phyloP scores from a whole-genome alignment of 2,329 filamentous ascomycete species.

The Aureobasidium sp. region DNA sequence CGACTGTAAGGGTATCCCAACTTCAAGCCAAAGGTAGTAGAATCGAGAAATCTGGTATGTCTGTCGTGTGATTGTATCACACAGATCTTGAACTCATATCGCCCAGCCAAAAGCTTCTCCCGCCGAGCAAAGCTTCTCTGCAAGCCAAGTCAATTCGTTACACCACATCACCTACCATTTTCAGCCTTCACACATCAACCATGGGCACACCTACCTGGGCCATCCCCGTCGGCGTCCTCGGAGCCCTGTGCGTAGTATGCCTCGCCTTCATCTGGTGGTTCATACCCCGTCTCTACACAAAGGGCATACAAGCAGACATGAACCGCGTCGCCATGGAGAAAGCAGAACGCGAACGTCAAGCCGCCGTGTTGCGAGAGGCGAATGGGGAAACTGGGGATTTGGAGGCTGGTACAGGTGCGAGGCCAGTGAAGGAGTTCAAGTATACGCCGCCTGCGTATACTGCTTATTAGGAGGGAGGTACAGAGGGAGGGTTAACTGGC shows the following conservation, averaged over 20 bases:
- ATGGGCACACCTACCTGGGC: slow-evolving; percentile 19
- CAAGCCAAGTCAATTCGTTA: not conserved
- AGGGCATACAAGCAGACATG: slow-evolving; percentile 18
- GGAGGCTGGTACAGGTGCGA: not conserved
- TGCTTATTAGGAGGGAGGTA: not conserved
- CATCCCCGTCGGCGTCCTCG: slow-evolving; percentile 23
- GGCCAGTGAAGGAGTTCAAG: slow-evolving; percentile 3
- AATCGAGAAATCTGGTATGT: not conserved
- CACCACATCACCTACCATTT: not conserved
- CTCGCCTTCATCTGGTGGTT: slow-evolving; percentile 23
- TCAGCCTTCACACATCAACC: not conserved
- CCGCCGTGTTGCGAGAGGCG: not conserved
- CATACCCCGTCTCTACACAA: slow-evolving; percentile 21
- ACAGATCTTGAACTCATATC: too few relatives aligned
- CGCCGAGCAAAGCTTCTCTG: not conserved
- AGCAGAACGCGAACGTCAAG: not conserved
- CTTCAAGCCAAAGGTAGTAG: too few relatives aligned
- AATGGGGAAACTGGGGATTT: not conserved
- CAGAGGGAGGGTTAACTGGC: too few relatives aligned
- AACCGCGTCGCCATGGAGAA: slow-evolving; percentile 15
- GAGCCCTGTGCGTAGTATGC: slow-evolving; percentile 17
- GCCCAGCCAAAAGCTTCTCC: not conserved
- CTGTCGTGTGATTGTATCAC: too few relatives aligned
- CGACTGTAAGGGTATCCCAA: too few relatives aligned
- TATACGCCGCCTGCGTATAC: slow-evolving; percentile 13